Base-by-base conservation (phyloP, 306 rosid species). In the Hippophae gyantsensis region DNA sequence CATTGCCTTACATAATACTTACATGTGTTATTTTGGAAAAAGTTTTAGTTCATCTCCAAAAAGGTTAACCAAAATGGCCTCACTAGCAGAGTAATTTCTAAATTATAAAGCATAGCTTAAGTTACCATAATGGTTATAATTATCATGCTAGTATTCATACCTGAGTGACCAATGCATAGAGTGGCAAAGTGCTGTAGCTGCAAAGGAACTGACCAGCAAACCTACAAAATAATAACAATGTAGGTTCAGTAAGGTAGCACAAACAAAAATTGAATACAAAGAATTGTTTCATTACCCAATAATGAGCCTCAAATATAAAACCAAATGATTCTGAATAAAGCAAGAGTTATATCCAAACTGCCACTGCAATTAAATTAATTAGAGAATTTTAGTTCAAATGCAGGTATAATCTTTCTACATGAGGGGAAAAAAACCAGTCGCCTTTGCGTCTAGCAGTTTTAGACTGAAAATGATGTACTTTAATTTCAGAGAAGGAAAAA, bases 171-270 rank as follows among this genome's bases (percentile, higher is more conserved):
- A 92, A 82, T 60, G 99, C 99, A 70, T 92, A 92, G 6, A 92
- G 82, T 38, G 99, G 99, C 85, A 92, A 80, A 70, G 99, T 92
- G 73, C 95, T 92, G 67, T 92, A 92, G 78, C 99, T 92, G 83
- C 99, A 92, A 57, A 88, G 79, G 79, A 88, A 83, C 69, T 92
- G 99, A 52, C 96, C 99, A 0, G 93, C 78, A 67, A 92, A 88
- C 74, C 99, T 92, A 69, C 61, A 64, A 70, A 48, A 32, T 32
- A 56, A 13, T 23, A 18, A 58, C 54, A 54, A 25, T 66, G 48
- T 52, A 50, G 38, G 38, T 4, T 32, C 4, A 32, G 3, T 32
- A 54, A 27, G 46, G 26, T 32, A 18, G 38, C 38, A 4, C 38
- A 59, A 42, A 11, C 9, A 48, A 48, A 18, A 44, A 53, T 13